Evolutionary conservation across 2,329 filamentous ascomycete genomes (phyloP), one percentile per base, ranked within the genome.

Genomic region (Stagonosporopsis vannaccii): DNA sequence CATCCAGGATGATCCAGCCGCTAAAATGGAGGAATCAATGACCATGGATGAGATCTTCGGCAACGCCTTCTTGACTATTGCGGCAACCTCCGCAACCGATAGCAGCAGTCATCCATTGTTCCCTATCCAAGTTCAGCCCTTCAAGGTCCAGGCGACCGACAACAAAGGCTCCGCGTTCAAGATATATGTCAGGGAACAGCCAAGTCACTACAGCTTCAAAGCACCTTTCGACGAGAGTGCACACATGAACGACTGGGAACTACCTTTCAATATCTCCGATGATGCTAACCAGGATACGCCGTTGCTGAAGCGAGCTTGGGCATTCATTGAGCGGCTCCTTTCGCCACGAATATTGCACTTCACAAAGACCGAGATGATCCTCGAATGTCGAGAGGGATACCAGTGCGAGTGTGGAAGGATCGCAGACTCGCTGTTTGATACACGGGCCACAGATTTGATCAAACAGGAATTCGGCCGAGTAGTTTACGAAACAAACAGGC

Each of bases 361-460:
- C 40, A 73, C 71, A 6, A 67, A 66, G 41, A 73, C 66, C 47
- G 72, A 75, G 39, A 71, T 75, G 70, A 71, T 75, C 33, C 48
- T 75, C 12, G 72, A 75, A 58, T 79, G 77, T 26, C 63, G 71
- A 33, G 66, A 74, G 61, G 69, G 65, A 23, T 71, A 73, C 45
- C 70, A 72, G 41, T 75, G 73, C 56, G 73, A 75, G 56, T 75
- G 73, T 44, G 71, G 69, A 25, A 63, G 72, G 11, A 73, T 75
- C 20, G 62, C 67, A n/a, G 61, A 75, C 37, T 46, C 57, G 8
- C 61, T 53, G 0, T 74, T 67, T 46, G 72, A 75, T 44, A 67
- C 71, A 8, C 63, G 73, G 23, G 63, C 69, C 23, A 74, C 69
- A 9, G 71, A 75, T 46, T 66, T 65, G 1, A 61, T 75, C 41